Evolutionary conservation across 352 stramenopile species (phyloP).

Genomic region (Pythium coloratum): DNA sequence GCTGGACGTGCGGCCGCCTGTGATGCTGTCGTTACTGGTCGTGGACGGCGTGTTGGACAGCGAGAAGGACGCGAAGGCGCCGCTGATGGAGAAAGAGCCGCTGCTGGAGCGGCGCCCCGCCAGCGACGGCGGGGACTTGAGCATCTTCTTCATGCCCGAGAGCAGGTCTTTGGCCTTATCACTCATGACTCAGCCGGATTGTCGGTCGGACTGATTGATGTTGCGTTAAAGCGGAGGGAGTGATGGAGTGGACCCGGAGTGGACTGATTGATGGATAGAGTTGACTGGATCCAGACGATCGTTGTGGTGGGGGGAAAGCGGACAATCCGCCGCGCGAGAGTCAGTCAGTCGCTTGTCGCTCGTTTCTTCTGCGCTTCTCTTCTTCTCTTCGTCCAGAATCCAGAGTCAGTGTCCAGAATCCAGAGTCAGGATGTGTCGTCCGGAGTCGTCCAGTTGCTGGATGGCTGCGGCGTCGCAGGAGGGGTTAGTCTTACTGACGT

Average conservation of each 20-base stretch:
- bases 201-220: not conserved
- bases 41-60: slow-evolving; percentile 17
- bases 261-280: slow-evolving; percentile 1
- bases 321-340: slow-evolving; percentile 1
- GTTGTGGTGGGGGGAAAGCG: not conserved
- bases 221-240: not conserved
- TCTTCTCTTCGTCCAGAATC: slow-evolving; percentile 2
- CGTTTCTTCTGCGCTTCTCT: slow-evolving; percentile 1
- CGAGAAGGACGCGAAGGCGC: slow-evolving; percentile 25
- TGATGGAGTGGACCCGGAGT: not conserved
- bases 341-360: not conserved
- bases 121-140: slow-evolving; percentile 41
- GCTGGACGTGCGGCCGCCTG: slow-evolving; percentile 13
- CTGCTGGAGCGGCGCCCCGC: slow-evolving; percentile 37
- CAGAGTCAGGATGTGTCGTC: not conserved
- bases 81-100: slow-evolving; percentile 48
- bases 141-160: slow-evolving; percentile 83
- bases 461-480: slow-evolving; percentile 3
- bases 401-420: slow-evolving; percentile 1
- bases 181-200: slow-evolving; percentile 34
- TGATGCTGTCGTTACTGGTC: slow-evolving; percentile 8
- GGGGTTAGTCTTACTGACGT: not conserved
- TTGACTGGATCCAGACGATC: not conserved
- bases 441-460: not conserved
- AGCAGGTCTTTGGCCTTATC: slow-evolving; percentile 81